Base-by-base conservation (phyloP, 2,329 filamentous ascomycete species). In the Parastagonospora avenae region DNA sequence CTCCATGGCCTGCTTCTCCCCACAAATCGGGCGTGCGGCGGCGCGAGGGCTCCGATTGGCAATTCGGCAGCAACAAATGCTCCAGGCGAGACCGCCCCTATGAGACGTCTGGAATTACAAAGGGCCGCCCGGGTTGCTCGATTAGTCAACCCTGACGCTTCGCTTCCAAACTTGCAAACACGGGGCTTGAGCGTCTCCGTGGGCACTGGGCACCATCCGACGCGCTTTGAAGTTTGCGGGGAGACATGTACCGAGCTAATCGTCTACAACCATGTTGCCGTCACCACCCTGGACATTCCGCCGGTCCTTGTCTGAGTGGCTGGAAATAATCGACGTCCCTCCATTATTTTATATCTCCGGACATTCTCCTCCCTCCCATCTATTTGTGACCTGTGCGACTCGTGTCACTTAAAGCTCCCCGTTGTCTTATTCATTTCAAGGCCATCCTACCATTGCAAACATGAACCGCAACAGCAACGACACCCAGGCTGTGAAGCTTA, bases 381-480 rank as follows among this genome's bases (percentile, higher is more conserved):
- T 10, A 27, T 19, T 12, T 12, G 6, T 39, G 8, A 27, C 4
- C 8, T 4, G 19, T 5, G 19, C n/a, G 9, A 37, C 14, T 16
- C 35, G 35, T 16, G 19, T 24, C 19, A 24, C 19, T 24, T 24
- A 5, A 24, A 24, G 19, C 19, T 24, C 19, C 19, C 19, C 14
- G n/a, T 16, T 37, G 35, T 37, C 35, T 24, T 7, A 37, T 19
- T 14, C 5, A 37, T 11, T 16, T 37, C 4, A 14, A 16, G 19
- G 35, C 14, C 55, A 42, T 37, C 45, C 41, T 19, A 27, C 19
- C 50, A 38, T 52, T 50, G 63, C 64, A 57, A 68, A 60, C 50
- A 79, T 79, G 76, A 79, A 78, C 50, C 76, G 60, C 67, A 58
- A 72, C 37, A 75, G 71, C 68, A 75, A 75, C 58, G 54, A 74